These are phyloP conservation scores for Komagataella pastoris DNA, from an alignment of 805 yeast species.

Conservation along the genomic window DNA sequence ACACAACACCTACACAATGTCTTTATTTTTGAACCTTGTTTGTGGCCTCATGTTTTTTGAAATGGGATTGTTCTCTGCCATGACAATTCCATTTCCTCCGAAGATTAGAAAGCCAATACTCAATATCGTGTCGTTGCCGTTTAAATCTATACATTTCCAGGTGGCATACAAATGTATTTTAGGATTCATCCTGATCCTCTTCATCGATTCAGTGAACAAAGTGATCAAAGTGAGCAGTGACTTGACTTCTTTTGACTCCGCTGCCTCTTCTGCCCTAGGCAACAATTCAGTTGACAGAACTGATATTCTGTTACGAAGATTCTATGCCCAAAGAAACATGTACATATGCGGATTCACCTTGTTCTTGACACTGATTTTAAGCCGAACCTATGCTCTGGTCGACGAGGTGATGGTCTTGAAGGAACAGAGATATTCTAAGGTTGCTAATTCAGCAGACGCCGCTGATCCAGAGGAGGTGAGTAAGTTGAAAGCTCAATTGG, in stretches of 20 bases:
- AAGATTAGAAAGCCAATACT: conserved; percentile 56
- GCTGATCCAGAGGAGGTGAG: conserved; percentile 25
- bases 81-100: conserved; percentile 82
- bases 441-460: conserved; percentile 7
- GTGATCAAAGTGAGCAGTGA: conserved; percentile 60
- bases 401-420: conserved; percentile 56
- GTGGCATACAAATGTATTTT: conserved; percentile 71
- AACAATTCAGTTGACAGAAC: conserved; percentile 39
- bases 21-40: background rate
- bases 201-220: conserved; percentile 80
- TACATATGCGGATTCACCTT: conserved; percentile 92
- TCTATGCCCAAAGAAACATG: conserved; percentile 93
- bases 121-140: conserved; percentile 49
- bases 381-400: conserved; percentile 73
- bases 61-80: conserved; percentile 61
- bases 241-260: conserved; percentile 20
- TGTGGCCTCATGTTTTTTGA: conserved; percentile 23
- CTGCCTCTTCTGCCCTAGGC: background rate
- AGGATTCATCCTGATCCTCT: conserved; percentile 72
- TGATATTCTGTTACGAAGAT: conserved; percentile 81
- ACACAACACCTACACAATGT: background rate
- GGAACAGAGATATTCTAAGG: conserved; percentile 36
- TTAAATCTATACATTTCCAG: conserved; percentile 56
- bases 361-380: conserved; percentile 74
- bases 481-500: conserved; percentile 34